A percentile compares a stretch with the other conserved stretches of the same genome.
Conservation (phyloP, 495 filamentous ascomycete species). For the Trichoderma orchidacearum region DNA sequence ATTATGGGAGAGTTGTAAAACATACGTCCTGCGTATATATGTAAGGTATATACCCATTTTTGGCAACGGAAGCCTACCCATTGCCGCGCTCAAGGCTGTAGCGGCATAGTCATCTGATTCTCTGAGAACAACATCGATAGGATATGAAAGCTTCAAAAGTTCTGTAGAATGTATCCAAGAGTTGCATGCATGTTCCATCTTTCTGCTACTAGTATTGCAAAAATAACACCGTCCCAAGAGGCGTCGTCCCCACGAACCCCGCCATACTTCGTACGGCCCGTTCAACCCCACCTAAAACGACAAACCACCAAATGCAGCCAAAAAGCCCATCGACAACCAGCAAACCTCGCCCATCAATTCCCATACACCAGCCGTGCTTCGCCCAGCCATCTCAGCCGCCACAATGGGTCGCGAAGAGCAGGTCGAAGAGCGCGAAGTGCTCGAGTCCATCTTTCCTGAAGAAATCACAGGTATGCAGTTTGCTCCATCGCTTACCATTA, state of each 20-base stretch:
- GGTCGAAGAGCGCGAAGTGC: constrained; percentile 87
- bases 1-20: no score
- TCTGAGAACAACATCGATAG: no score
- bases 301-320: not conserved
- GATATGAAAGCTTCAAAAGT: no score
- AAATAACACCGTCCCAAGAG: not conserved
- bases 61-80: no score
- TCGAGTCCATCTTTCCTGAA: constrained; percentile 95
- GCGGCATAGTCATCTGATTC: no score
- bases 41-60: no score
- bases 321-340: not conserved
- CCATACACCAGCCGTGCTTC: no score
- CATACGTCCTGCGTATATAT: no score
- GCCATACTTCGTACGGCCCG: not conserved
- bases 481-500: constrained; percentile 4
- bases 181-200: no score
- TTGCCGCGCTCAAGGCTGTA: no score
- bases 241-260: not conserved
- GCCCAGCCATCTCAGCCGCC: not conserved
- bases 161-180: no score
- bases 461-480: constrained; percentile 67
- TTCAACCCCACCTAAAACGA: not conserved
- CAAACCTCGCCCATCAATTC: not conserved
- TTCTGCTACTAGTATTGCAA: no score
- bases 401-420: constrained; percentile 92